Base-by-base conservation (phyloP, 2,329 filamentous ascomycete species). In the Fusarium bactridioides region DNA sequence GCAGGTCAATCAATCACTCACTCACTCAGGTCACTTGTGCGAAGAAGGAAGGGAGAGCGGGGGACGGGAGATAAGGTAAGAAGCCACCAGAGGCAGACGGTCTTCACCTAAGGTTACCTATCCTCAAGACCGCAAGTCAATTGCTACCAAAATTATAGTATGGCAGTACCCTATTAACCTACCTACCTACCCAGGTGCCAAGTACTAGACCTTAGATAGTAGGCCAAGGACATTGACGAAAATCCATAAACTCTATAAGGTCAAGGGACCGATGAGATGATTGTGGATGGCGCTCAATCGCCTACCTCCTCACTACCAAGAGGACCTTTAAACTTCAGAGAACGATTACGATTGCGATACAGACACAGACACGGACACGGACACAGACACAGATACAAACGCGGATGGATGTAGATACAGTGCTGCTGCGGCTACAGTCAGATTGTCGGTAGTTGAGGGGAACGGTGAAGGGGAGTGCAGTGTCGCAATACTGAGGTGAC, bases 31-130 rank as follows among this genome's bases (percentile, higher is more conserved):
- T 47, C 44, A 29, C 44, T 25, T 51, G 23, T 35, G 44, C 27
- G n/a, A 41, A 27, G n/a, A 33, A 21, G 41, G 45, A 48, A 73
- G 67, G 67, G 62, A 74, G 70, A 61, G 67, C 61, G 63, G 57
- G 63, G 64, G 58, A 71, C 64, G 63, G 64, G 58, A 71, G 69
- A 74, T 73, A 73, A 71, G 69, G 72, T 73, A 73, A 71, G 67
- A 71, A 72, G 66, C 66, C 66, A 69, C 66, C 62, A 56, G 35
- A 33, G 33, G 57, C 37, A 40, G 33, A 64, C 37, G 40, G 16
- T 19, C 23, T 51, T 45, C 31, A 47, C 45, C 59, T 64, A 33
- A 33, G 31, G 31, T 33, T 15, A 33, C 31, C 31, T 47, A 57
- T 57, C 33, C 41, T 58, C 35, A 25, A 69, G 50, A 38, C 66